Conservation (phyloP, 805 yeast genomes). For the Starmerella apis region DNA sequence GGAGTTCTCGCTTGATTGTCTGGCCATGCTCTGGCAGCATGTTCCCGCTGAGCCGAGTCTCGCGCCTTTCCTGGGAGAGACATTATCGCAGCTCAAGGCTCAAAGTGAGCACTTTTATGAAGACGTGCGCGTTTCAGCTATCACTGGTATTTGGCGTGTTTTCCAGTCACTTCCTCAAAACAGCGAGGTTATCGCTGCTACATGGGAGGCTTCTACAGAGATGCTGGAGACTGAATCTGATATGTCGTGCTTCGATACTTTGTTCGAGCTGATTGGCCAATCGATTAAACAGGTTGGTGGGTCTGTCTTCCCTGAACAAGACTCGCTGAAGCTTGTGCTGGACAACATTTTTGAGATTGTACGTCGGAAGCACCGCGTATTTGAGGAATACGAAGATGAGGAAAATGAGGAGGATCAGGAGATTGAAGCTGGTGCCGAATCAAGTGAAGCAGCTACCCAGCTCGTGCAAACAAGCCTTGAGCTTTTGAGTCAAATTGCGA, state of each 20-base stretch:
- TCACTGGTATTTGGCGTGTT: slow-evolving; percentile 73
- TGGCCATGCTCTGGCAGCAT: slow-evolving; percentile 67
- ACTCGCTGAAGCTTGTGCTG: slow-evolving; percentile 56
- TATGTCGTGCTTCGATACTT: slow-evolving; percentile 63
- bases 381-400: slow-evolving; percentile 40
- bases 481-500: slow-evolving; percentile 65
- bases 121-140: slow-evolving; percentile 81
- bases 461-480: slow-evolving; percentile 79
- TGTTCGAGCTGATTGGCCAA: slow-evolving; percentile 64
- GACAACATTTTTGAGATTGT: slow-evolving; percentile 60
- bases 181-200: slow-evolving; percentile 50
- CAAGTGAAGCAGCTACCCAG: slow-evolving; percentile 48
- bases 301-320: slow-evolving; percentile 46
- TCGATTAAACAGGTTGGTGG: slow-evolving; percentile 64
- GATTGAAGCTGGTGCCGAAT: slow-evolving; percentile 47
- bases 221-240: slow-evolving; percentile 73
- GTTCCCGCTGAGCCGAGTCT: slow-evolving; percentile 42
- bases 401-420: slow-evolving; percentile 47
- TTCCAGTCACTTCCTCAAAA: slow-evolving; percentile 58
- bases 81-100: slow-evolving; percentile 45
- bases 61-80: slow-evolving; percentile 18
- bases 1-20: slow-evolving; percentile 82
- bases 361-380: slow-evolving; percentile 60
- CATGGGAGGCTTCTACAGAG: slow-evolving; percentile 54
- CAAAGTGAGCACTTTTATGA: slow-evolving; percentile 73